A percentile compares a stretch with the other conserved stretches of the same genome.
phyloP scores from a whole-genome alignment of 371 early-diverging fungal genomes.

The Nosema muscidifuracis region DNA sequence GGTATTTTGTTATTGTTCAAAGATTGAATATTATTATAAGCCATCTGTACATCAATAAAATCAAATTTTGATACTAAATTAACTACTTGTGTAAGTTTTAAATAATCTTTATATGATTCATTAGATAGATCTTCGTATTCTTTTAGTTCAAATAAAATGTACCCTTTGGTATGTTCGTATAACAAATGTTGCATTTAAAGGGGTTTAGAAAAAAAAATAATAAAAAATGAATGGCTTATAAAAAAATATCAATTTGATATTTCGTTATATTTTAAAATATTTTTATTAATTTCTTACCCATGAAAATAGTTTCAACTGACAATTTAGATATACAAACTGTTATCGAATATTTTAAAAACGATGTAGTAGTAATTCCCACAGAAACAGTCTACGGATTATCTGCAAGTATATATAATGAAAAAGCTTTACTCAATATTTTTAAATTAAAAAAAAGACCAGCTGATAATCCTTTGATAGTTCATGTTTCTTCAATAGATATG shows the following conservation, averaged over 20 bases:
- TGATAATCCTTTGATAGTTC: slow-evolving; percentile 96
- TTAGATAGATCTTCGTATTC: slow-evolving; percentile 32
- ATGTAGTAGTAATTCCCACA: slow-evolving; percentile 82
- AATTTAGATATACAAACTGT: slow-evolving; percentile 10
- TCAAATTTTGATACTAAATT: slow-evolving; percentile 8
- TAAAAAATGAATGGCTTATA: no score
- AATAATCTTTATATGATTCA: slow-evolving; percentile 30
- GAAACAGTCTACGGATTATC: slow-evolving; percentile 99
- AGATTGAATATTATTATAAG: background rate
- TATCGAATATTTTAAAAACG: slow-evolving; percentile 14
- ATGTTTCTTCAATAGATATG: slow-evolving; percentile 82
- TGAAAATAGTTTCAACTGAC: slow-evolving; percentile 11
- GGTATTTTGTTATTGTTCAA: slow-evolving; percentile 3
- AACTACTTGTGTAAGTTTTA: slow-evolving; percentile 34
- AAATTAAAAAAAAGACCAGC: slow-evolving; percentile 81
- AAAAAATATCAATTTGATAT: no score
- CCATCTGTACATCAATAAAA: slow-evolving; percentile 8
- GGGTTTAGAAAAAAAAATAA: background rate
- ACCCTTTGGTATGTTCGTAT: slow-evolving; percentile 49
- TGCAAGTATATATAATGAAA: slow-evolving; percentile 71
- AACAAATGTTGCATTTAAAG: slow-evolving; percentile 42
- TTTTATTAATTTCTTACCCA: background rate
- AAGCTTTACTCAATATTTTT: slow-evolving; percentile 75
- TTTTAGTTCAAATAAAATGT: slow-evolving; percentile 47
- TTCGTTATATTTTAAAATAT: background rate